Percentiles rank a stretch among this genome's conserved stretches.
Evolutionary conservation across 257 asterid genomes (phyloP).

Genomic region (Plectranthus barbatus): DNA sequence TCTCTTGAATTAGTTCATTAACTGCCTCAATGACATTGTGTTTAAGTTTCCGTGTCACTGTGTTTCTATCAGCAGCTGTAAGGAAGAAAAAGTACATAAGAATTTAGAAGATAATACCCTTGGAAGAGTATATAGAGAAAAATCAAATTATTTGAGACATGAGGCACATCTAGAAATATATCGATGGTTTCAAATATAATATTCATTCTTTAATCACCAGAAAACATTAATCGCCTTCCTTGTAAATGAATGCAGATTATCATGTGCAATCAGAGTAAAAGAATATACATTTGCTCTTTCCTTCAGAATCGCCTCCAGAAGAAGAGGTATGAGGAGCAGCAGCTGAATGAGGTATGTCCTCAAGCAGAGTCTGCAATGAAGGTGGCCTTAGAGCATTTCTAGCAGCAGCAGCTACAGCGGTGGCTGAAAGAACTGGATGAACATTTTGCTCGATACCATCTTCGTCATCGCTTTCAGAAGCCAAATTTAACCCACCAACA

Average conservation of each 20-base stretch:
- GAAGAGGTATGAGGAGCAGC: slow-evolving; percentile 62
- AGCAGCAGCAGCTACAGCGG: slow-evolving; percentile 90
- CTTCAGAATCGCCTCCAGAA: slow-evolving; percentile 98
- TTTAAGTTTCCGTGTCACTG: slow-evolving; percentile 64
- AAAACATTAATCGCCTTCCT: neutral
- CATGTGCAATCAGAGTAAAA: slow-evolving; percentile 7
- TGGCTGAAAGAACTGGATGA: slow-evolving; percentile 76
- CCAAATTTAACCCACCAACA: slow-evolving; percentile 66
- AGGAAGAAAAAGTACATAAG: slow-evolving; percentile 12
- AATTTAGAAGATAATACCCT: slow-evolving; percentile 10
- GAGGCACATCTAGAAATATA: too few species aligned
- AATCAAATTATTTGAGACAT: too few species aligned
- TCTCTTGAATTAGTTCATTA: slow-evolving; percentile 90
- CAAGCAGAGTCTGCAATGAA: slow-evolving; percentile 94
- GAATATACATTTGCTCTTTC: slow-evolving; percentile 79
- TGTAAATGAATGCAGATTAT: slow-evolving; percentile 6
- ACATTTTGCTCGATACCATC: slow-evolving; percentile 47
- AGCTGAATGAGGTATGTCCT: slow-evolving; percentile 75
- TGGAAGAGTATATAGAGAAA: neutral
- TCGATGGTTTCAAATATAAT: neutral
- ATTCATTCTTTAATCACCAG: too few species aligned
- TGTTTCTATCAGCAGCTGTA: slow-evolving; percentile 92
- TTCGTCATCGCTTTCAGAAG: slow-evolving; percentile 84
- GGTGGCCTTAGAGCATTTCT: slow-evolving; percentile 94
- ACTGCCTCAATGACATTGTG: slow-evolving; percentile 97